phyloP scores from a whole-genome alignment of 2,329 filamentous ascomycete genomes.

The Aciculosporium take region DNA sequence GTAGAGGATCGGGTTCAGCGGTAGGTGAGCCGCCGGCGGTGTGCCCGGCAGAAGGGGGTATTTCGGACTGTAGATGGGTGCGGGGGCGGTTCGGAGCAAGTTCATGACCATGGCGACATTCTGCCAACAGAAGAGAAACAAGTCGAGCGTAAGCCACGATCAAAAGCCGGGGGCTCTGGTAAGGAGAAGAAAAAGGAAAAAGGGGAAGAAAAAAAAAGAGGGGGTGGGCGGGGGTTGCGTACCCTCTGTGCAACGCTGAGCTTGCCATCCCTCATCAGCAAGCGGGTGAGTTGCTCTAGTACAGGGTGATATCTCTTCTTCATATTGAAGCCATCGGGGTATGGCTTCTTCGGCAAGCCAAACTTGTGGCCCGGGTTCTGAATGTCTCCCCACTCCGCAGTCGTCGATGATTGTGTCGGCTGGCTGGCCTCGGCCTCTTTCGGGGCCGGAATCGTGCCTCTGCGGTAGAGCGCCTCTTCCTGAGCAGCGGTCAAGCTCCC shows the following conservation, averaged over 20 bases:
- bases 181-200: not conserved
- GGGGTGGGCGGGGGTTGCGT: no score
- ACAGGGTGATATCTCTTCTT: conserved; percentile 78
- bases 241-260: conserved; percentile 81
- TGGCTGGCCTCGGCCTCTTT: conserved; percentile 17
- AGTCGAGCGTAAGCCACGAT: no score
- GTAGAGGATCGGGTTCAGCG: conserved; percentile 80
- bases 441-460: conserved; percentile 25
- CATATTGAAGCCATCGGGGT: conserved; percentile 48
- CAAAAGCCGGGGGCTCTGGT: no score
- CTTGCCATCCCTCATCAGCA: conserved; percentile 87
- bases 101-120: conserved; percentile 76
- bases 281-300: conserved; percentile 72
- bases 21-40: conserved; percentile 64
- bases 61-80: conserved; percentile 59
- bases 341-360: conserved; percentile 51
- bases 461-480: conserved; percentile 27
- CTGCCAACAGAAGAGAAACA: conserved; percentile 27
- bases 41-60: conserved; percentile 61
- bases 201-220: not conserved
- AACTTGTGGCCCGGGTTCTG: conserved; percentile 57
- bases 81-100: conserved; percentile 67
- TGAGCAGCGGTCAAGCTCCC: conserved; percentile 28
- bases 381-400: conserved; percentile 8
- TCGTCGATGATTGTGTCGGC: conserved; percentile 6